Conservation (phyloP, 225 moss, liverwort and hornwort species). For the Physcomitrellopsis africana region DNA sequence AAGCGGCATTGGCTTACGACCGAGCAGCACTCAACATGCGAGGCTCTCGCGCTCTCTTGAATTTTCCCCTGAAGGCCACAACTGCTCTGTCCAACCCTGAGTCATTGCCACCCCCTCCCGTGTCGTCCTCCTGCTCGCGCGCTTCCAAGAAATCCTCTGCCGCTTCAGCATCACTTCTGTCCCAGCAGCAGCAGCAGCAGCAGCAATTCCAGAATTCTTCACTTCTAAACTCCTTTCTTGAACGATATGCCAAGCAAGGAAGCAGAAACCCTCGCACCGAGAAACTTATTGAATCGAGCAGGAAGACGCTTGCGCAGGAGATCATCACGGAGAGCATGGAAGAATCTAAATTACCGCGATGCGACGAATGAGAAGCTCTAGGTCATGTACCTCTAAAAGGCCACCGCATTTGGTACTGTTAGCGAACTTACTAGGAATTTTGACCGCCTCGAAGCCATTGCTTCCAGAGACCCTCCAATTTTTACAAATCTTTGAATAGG, state of each 20-base stretch:
- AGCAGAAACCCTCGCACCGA: background rate
- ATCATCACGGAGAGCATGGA: background rate
- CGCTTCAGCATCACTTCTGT: background rate
- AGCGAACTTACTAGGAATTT: constrained; percentile 10
- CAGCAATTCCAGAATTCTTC: background rate
- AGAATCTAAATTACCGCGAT: constrained; percentile 36
- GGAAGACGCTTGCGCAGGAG: constrained; percentile 30
- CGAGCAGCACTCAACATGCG: constrained; percentile 70
- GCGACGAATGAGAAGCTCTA: constrained; percentile 34
- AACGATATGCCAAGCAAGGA: constrained; percentile 25
- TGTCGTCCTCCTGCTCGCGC: constrained; percentile 45
- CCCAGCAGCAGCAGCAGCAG: background rate
- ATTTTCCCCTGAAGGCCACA: constrained; percentile 63
- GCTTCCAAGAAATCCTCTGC: background rate
- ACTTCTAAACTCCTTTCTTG: background rate
- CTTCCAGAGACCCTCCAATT: constrained; percentile 24
- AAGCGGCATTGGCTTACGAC: constrained; percentile 63
- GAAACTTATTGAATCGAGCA: constrained; percentile 13
- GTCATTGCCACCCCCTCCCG: constrained; percentile 40
- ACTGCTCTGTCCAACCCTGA: constrained; percentile 53
- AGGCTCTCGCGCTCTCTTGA: constrained; percentile 60
- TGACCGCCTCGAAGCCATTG: background rate
- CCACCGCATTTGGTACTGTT: constrained; percentile 1
- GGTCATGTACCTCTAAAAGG: too few species aligned
- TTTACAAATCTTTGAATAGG: constrained; percentile 12